phyloP scores from a whole-genome alignment of 441 rosid genomes.

The Syzygium malaccense region DNA sequence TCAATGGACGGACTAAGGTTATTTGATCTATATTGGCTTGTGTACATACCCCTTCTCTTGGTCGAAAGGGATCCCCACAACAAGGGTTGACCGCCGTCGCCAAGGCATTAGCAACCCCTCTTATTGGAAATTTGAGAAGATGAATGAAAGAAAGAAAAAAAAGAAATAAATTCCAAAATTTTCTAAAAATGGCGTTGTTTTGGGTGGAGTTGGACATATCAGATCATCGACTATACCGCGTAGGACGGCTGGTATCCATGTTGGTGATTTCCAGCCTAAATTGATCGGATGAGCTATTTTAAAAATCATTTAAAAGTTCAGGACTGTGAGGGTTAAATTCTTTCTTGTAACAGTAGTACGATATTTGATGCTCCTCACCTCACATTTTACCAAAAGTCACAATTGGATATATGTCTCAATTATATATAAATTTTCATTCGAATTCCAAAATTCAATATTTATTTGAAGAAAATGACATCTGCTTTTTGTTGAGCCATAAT shows the following conservation, averaged over 20 bases:
- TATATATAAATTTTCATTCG: not conserved
- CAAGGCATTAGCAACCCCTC: not conserved
- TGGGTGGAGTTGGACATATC: not conserved
- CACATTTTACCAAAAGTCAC: not conserved
- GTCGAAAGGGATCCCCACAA: not conserved
- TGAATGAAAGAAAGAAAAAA: not conserved
- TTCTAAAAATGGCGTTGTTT: not conserved
- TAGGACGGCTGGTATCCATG: not conserved
- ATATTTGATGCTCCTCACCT: not conserved
- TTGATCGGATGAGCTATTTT: not conserved
- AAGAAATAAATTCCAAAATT: not conserved
- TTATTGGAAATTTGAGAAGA: not conserved
- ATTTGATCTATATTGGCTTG: not conserved
- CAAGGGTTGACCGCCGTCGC: not conserved
- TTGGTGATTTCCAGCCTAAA: fast-evolving
- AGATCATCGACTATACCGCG: fast-evolving
- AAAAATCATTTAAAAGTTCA: not conserved
- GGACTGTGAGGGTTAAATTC: not conserved
- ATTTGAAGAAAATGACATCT: not conserved
- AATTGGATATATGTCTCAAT: not conserved
- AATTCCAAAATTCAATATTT: not conserved
- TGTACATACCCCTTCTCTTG: not conserved
- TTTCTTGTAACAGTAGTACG: not conserved
- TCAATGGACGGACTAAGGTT: not conserved
- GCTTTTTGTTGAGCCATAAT: not conserved